Evolutionary conservation across 73 alveolate species (phyloP), one percentile per base, ranked within the genome.

Genomic region (Blepharisma stoltei): DNA sequence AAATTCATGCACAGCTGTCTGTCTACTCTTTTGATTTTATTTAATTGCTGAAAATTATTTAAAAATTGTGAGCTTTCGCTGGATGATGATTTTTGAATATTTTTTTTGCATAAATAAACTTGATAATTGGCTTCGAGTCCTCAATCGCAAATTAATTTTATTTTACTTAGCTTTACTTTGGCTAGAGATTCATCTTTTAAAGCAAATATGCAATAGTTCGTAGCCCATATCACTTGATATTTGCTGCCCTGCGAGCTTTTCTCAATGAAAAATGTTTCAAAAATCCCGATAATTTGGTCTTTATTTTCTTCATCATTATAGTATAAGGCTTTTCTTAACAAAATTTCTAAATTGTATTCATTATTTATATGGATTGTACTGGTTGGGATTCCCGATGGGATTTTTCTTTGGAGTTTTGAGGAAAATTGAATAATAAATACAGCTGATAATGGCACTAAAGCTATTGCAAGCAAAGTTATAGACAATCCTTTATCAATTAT

Each of bases 101-200:
- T 14, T 60, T 60, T 25, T 60, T 25, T 14, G 46, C 18, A n/a
- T n/a, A 25, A 60, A 60, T 20, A 60, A 32, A 32, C 18, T 38
- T 60, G 73, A 4, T 14, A 60, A 18, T 60, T 38, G 14, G 45
- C 14, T 8, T 60, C 73, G 4, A 60, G 73, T 14, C 23, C 23
- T 18, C 18, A 18, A n/a, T 60, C 45, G 2, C 4, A 14, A 60
- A 14, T 32, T 14, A 14, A 14, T 18, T n/a, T 60, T 25, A 14
- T 38, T 18, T n/a, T 60, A 2, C 73, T 38, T 14, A 60, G 38
- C 5, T 60, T 60, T n/a, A 60, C 23, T 60, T 38, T 60, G 46
- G 73, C 46, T 20, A 60, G 4, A 60, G n/a, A 14, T 8, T 60
- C 73, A 25, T 60, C 73, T 60, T 60, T 38, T 9, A 60, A 9